Evolutionary conservation across 768 basidiomycete genomes (phyloP).

Genomic region (Boletus tomentosulus): DNA sequence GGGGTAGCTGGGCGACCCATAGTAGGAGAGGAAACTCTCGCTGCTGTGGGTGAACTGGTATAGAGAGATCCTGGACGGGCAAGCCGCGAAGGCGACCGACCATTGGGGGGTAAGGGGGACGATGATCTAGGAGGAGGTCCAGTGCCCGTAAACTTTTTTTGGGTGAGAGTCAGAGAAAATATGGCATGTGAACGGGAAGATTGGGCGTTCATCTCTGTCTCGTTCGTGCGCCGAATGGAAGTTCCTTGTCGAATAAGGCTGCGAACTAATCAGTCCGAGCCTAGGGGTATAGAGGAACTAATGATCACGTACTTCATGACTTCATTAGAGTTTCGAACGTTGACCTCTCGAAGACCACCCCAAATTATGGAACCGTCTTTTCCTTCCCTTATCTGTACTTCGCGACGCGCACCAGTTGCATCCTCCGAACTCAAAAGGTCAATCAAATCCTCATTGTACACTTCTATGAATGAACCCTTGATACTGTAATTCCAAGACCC

Average conservation of each 20-base stretch:
- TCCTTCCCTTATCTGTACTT: slow-evolving; percentile 95
- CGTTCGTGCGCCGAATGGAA: slow-evolving; percentile 87
- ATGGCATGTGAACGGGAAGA: slow-evolving; percentile 98
- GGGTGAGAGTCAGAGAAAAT: slow-evolving; percentile 91
- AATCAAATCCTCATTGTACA: slow-evolving; percentile 98
- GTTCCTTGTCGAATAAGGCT: slow-evolving; percentile 89
- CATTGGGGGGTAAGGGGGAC: slow-evolving; percentile 69
- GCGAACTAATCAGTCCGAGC: slow-evolving; percentile 23
- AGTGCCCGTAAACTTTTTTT: slow-evolving; percentile 79
- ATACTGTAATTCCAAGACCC: slow-evolving; percentile 72
- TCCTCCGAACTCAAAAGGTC: slow-evolving; percentile 85
- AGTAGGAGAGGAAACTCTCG: slow-evolving; percentile 70
- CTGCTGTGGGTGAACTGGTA: slow-evolving; percentile 32
- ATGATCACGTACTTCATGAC: slow-evolving; percentile 79
- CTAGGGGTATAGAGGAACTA: slow-evolving; percentile 3
- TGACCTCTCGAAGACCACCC: slow-evolving; percentile 91
- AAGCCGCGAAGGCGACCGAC: slow-evolving; percentile 74
- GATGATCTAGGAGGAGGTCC: slow-evolving; percentile 68
- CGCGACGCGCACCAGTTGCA: slow-evolving; percentile 59
- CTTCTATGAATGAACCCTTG: slow-evolving; percentile 93
- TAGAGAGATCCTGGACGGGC: slow-evolving; percentile 82
- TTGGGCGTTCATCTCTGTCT: slow-evolving; percentile 99
- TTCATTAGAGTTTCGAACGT: slow-evolving; percentile 76
- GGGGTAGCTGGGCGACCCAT: slow-evolving; percentile 76
- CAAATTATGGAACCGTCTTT: slow-evolving; percentile 96